phyloP scores from a whole-genome alignment of 176 grass and related monocot species.

The Aegilops longissima region DNA sequence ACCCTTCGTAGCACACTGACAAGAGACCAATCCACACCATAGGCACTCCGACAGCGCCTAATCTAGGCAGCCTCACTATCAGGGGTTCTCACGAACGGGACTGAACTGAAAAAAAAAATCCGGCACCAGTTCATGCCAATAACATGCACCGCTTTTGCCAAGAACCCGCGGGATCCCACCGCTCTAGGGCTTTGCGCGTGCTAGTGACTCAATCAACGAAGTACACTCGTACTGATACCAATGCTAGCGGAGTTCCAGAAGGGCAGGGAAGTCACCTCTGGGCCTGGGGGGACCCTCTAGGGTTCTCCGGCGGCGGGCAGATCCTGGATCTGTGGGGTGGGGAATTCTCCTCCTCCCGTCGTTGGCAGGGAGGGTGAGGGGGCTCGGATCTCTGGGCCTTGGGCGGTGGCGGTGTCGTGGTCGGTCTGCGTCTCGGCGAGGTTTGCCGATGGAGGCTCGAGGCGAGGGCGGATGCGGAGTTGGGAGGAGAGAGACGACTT shows the following conservation, averaged over 20 bases:
- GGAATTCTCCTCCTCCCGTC: background rate
- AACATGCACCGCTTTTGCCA: background rate
- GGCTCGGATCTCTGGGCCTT: background rate
- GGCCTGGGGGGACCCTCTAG: background rate
- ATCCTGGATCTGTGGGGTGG: background rate
- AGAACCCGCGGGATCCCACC: background rate
- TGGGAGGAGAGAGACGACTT: background rate
- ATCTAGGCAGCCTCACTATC: background rate
- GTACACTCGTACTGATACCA: background rate
- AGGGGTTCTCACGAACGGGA: background rate
- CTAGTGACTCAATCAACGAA: background rate
- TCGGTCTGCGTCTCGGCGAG: background rate
- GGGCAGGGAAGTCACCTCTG: background rate
- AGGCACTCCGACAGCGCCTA: background rate
- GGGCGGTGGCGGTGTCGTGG: background rate
- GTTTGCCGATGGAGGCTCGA: background rate
- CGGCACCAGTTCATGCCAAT: background rate
- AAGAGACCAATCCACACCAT: background rate
- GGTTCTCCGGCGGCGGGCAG: constrained; percentile 1
- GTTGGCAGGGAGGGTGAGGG: background rate
- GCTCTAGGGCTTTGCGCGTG: background rate
- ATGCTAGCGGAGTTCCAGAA: background rate
- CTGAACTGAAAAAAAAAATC: background rate
- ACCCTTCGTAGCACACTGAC: background rate
- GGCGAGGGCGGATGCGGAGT: background rate